These are phyloP conservation scores for Chrysosporium keratinophilum DNA, from an alignment of 2,329 filamentous ascomycete species.

Conservation along the genomic window DNA sequence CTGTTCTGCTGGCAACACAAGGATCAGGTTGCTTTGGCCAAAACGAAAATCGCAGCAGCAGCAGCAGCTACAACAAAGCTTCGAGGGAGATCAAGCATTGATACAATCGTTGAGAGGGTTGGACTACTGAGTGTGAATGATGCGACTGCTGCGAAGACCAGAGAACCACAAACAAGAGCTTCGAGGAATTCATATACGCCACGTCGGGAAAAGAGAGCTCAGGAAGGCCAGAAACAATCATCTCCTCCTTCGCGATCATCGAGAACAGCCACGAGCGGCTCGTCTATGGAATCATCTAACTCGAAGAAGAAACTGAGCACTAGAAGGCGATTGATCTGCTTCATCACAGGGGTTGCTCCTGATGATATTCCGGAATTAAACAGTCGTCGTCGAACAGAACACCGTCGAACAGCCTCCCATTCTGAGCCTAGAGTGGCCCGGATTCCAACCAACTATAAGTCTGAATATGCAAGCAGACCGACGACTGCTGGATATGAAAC, in stretches of 20 bases:
- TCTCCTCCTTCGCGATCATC: neutral
- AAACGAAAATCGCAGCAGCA: neutral
- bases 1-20: conserved; percentile 94
- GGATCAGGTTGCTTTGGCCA: conserved; percentile 56
- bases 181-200: neutral
- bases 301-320: conserved; percentile 18
- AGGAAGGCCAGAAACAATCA: neutral
- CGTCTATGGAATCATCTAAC: neutral
- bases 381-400: conserved; percentile 19
- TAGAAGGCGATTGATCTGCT: conserved; percentile 25
- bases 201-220: neutral
- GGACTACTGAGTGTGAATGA: conserved; percentile 59
- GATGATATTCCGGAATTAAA: conserved; percentile 22
- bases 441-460: conserved; percentile 2
- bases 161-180: conserved; percentile 8
- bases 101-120: conserved; percentile 72
- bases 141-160: conserved; percentile 14
- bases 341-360: conserved; percentile 26
- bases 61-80: conserved; percentile 45
- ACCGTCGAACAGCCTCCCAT: conserved; percentile 6
- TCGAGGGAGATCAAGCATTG: conserved; percentile 64
- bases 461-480: neutral
- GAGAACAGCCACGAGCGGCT: neutral
- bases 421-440: neutral
- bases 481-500: neutral